Conservation (phyloP, 495 filamentous ascomycete genomes). For the Pseudomonodictys pantanalensis region DNA sequence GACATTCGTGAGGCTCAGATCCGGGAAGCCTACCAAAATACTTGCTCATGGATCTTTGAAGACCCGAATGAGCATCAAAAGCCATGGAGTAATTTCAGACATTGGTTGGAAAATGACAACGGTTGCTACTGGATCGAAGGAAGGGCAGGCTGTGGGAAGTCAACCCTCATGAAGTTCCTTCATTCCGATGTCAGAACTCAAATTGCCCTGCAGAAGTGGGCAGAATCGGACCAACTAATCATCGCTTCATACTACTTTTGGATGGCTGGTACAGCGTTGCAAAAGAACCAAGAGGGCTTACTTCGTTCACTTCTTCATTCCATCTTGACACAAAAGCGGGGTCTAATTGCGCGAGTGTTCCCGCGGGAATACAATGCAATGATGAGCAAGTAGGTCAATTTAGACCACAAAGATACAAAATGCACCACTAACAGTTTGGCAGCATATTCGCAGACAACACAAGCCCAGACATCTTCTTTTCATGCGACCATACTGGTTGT, state of each 20-base stretch:
- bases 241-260: conserved; percentile 46
- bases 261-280: conserved; percentile 41
- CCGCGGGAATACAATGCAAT: no score
- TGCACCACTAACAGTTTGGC: no score
- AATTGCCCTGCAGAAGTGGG: not conserved
- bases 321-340: conserved; percentile 34
- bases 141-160: conserved; percentile 48
- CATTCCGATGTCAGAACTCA: conserved; percentile 2
- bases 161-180: conserved; percentile 47
- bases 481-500: no score
- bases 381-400: no score
- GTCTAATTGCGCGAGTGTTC: conserved; percentile 5
- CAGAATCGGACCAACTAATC: conserved; percentile 25
- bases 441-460: no score
- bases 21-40: conserved; percentile 27
- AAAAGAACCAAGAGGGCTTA: conserved; percentile 47
- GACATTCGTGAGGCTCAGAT: conserved; percentile 15
- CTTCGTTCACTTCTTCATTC: conserved; percentile 43
- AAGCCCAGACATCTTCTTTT: no score
- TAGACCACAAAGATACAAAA: no score
- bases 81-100: conserved; percentile 34
- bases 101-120: conserved; percentile 38
- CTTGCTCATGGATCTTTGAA: conserved; percentile 42
- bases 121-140: conserved; percentile 45
- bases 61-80: not conserved